Base-by-base conservation (phyloP, 2,329 filamentous ascomycete species). In the Colletotrichum lentis region DNA sequence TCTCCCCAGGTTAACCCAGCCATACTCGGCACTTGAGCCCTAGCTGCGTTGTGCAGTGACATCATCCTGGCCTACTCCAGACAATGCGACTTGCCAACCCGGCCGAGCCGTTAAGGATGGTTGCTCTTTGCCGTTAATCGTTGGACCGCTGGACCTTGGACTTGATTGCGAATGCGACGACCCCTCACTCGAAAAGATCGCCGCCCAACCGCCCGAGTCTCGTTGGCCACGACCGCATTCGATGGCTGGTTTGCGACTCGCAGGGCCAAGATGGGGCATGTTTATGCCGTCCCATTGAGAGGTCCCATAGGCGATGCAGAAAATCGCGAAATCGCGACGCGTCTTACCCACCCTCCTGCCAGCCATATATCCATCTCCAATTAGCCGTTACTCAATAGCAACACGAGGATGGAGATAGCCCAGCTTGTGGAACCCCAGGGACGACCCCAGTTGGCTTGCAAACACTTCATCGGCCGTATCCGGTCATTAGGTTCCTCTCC, bases 11-110 rank as follows among this genome's bases (percentile, higher is more conserved):
- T 39, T 43, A 65, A 43, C 62, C 65, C 55, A 68, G 50, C 50
- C 65, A 60, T 18, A 56, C 20, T 60, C 62, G 66, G 66, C 66
- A 68, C 44, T 68, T 68, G 49, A 27, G 31, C 58, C 22, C 41
- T 49, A 58, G 47, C 41, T n/a, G 35, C 31, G 31, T 68, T 47
- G 43, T 56, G 37, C 58, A 20, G 66, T 68, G 61, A 68, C n/a
- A n/a, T n/a, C 66, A 68, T 68, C 49, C 60, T 64, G 56, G 24
- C 39, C 18, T 41, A 12, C 47, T 39, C 37, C 39, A 52, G 35
- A 59, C 12, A 24, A 39, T 59, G 37, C n/a, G 41, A 37, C 52
- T 41, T 41, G 22, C 16, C 22, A 5, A 49, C 31, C 31, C 35
- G 31, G 31, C 24, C 50, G 50, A 18, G 43, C 20, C 20, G 16